Base-by-base conservation (phyloP, 2,329 filamentous ascomycete species). In the Talaromyces sp. region DNA sequence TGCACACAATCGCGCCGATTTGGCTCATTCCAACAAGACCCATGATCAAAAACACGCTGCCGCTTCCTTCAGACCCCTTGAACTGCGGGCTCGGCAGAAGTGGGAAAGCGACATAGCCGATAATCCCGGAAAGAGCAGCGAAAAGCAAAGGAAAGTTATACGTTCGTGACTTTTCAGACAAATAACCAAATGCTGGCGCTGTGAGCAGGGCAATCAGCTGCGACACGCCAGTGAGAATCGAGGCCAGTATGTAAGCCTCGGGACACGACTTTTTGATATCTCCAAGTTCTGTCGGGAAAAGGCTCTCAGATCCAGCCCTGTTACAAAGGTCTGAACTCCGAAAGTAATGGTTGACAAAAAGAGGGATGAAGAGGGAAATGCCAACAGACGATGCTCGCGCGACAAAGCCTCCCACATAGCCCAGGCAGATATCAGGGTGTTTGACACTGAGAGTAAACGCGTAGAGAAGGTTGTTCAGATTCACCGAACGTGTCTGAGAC, bases 1-100 rank as follows among this genome's bases (percentile, higher is more conserved):
- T 96, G 77, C 92, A 97, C 0, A 99, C 94, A 61, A 99, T 97
- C 11, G 92, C 89, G 2, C 93, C 94, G 63, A 99, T 97, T 75
- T 99, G 94, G 68, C 91, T 95, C 69, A 96, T 85, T 14, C 94
- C 94, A 43, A 97, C 85, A 19, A 96, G 77, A 0, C 88, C 85
- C 48, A 92, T 91, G 17, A 93, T 83, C 12, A 92, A 65, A 70
- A 95, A 92, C 17, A 96, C 86, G 11, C 77, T 79, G 0, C 85
- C 82, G 35, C 81, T 85, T 19, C 90, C 90, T 35, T 89, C 85
- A 27, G 88, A 80, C 3, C 86, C 87, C 31, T 82, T 84, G 59
- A 86, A 86, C 68, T 96, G 90, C 0, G 92, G 92, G 67, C 87
- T 95, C 14, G 82, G 76, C 2, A 96, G 80, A n/a, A 84, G 81